A percentile compares a stretch with the other conserved stretches of the same genome.
Conservation (phyloP, 2,329 filamentous ascomycete species). For the Pseudogymnoascus sp. region DNA sequence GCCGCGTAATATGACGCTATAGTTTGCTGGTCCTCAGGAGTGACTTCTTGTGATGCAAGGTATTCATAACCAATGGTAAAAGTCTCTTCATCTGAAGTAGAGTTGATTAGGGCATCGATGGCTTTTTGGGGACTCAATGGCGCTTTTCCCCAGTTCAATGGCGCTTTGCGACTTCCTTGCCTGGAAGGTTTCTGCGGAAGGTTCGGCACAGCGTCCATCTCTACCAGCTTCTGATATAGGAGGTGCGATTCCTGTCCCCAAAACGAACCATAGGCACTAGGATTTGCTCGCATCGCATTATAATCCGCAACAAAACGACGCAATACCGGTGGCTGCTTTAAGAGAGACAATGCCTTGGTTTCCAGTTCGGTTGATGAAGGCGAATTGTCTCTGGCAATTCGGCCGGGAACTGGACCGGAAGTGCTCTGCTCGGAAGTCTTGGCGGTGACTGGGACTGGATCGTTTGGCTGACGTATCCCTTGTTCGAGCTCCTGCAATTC, state of each 20-base stretch:
- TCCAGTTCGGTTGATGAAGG: background rate
- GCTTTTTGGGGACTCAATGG: background rate
- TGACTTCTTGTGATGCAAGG: background rate
- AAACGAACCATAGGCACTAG: background rate
- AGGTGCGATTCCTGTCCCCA: background rate
- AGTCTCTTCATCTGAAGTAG: background rate
- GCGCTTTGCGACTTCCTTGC: background rate
- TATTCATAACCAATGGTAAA: background rate
- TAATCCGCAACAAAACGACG: background rate
- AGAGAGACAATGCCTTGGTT: background rate
- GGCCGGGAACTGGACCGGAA: background rate
- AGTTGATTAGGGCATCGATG: background rate
- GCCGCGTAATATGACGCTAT: background rate
- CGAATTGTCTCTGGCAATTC: background rate
- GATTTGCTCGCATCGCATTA: background rate
- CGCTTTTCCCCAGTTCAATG: background rate
- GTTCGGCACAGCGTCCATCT: background rate
- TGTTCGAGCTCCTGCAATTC: background rate
- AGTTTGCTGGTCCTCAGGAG: background rate
- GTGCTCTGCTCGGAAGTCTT: background rate
- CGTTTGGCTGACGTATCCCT: background rate
- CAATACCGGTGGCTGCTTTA: background rate
- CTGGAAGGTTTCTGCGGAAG: background rate
- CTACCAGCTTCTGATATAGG: background rate
- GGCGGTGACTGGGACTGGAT: background rate